Base-by-base conservation (phyloP, 2,329 filamentous ascomycete genomes). In the Tolypocladium amazonense region DNA sequence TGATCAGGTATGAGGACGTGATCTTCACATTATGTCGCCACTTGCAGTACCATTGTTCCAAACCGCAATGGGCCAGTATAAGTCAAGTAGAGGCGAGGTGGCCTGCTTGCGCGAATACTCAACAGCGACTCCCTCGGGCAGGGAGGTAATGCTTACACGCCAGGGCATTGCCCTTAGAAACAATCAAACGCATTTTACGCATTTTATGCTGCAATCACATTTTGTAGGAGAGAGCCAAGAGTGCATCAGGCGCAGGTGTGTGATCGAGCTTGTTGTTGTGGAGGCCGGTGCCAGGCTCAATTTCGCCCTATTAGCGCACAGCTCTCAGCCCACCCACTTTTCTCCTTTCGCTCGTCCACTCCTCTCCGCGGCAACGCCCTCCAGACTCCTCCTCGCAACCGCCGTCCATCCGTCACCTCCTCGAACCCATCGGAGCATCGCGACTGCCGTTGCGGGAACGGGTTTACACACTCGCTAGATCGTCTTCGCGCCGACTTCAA, bases 281-380 rank as follows among this genome's bases (percentile, higher is more conserved):
- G 30, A n/a, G n/a, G 30, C 20, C 30, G 47, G 50, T 20, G 50
- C 50, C 50, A 35, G 20, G 39, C 45, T 50, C 45, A 11, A 12
- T 33, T 33, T 52, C 18, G 47, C 47, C 27, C 30, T 35, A 56
- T n/a, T 35, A 27, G 35, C 14, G 37, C 54, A 56, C 53, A 14
- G 15, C 12, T 0, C 2, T 6, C 45, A 15, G 23, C 12, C 25
- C 47, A 50, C 45, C 53, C 33, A n/a, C 54, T 38, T 14, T 9
- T 56, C 35, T 41, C 33, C 33, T 39, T 9, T 30, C 50, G 50
- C 50, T 9, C 25, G 25, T 30, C 47, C 47, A 20, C 30, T 53
- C 47, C 27, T 57, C 41, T 47, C 56, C 56, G 56, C n/a, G 41
- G 63, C 62, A 66, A 66, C 64, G 52, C 58, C 27, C 35, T 53